Base-by-base conservation (phyloP, 345 rosid genomes). In the Excoecaria cochinchinensis region DNA sequence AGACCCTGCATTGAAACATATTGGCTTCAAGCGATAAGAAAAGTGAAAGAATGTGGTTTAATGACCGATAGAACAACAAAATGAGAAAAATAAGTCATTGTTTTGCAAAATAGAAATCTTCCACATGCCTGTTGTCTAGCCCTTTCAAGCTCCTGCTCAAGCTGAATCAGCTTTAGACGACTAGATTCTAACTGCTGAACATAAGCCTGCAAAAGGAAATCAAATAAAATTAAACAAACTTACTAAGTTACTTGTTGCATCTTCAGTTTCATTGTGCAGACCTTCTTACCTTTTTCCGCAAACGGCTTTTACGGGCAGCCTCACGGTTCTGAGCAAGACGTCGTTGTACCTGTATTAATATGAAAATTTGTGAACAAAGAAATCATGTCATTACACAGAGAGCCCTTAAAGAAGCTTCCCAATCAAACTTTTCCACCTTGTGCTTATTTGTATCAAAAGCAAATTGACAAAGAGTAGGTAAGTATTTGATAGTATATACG, bases 261-360 rank as follows among this genome's bases (percentile, higher is more conserved):
- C 70, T 24, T 65, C 38, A 70, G 69, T 42, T 68, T 59, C 31
- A 64, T 44, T 63, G 69, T 57, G 73, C 31, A 39, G 15, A 14
- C 58, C 67, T 53, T 73, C 66, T 9, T 81, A 95, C 99, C 90
- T 95, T 95, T 81, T 93, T 95, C 78, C 99, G 87, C 80, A 95
- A 67, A 67, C 99, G 98, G 79, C 99, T 91, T 81, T 95, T 95
- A 74, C 97, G 92, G 66, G 99, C 99, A 84, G 99, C 99, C 85
- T 93, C 98, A 5, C 98, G 96, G 60, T 95, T 95, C 78, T 93
- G 98, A 19, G 98, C 98, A 38, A 93, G 98, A 61, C 99, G 90
- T 80, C 98, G 89, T 80, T 90, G 96, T 79, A 89, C 80, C 99
- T 93, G 78, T 59, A 61, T 55, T 36, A 5, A 76, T 38, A 42